Percentiles rank a stretch among this genome's conserved stretches.
Evolutionary conservation across 225 moss, liverwort and hornwort genomes (phyloP).

Genomic region (Antitrichia curtipendula): DNA sequence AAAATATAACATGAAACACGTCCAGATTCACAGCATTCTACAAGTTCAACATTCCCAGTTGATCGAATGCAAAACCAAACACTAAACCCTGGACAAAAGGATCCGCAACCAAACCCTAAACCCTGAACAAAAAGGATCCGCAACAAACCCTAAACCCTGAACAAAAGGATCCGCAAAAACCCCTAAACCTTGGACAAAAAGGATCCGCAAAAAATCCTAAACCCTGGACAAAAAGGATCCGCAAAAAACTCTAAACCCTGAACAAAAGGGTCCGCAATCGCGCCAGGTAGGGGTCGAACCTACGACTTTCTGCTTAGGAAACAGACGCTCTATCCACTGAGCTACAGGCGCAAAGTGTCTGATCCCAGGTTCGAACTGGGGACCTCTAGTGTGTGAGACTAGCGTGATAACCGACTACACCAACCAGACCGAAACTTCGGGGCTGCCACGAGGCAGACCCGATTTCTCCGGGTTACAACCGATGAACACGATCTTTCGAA

Average conservation of each 20-base stretch:
- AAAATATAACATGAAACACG: not conserved
- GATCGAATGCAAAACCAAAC: no score
- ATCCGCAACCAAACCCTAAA: no score
- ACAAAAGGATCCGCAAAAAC: no score
- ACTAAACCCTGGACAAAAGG: no score
- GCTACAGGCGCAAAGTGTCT: not conserved
- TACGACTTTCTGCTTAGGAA: slow-evolving; percentile 14
- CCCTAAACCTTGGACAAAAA: no score
- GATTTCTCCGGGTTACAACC: rapidly evolving
- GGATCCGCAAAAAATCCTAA: no score
- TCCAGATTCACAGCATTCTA: not conserved
- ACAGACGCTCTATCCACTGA: slow-evolving; percentile 14
- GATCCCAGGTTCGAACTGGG: not conserved
- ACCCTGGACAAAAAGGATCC: no score
- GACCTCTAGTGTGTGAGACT: not conserved
- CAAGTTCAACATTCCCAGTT: not conserved
- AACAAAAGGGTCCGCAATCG: no score
- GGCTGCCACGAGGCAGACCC: rapidly evolving
- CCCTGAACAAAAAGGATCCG: no score
- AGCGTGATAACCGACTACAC: not conserved
- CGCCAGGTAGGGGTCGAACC: slow-evolving; percentile 15
- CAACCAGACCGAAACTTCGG: rapidly evolving
- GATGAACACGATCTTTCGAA: rapidly evolving
- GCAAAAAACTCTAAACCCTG: no score
- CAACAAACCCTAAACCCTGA: no score